These are phyloP conservation scores for Cordyceps militaris DNA, from an alignment of 2,329 filamentous ascomycete genomes.

Conservation along the genomic window DNA sequence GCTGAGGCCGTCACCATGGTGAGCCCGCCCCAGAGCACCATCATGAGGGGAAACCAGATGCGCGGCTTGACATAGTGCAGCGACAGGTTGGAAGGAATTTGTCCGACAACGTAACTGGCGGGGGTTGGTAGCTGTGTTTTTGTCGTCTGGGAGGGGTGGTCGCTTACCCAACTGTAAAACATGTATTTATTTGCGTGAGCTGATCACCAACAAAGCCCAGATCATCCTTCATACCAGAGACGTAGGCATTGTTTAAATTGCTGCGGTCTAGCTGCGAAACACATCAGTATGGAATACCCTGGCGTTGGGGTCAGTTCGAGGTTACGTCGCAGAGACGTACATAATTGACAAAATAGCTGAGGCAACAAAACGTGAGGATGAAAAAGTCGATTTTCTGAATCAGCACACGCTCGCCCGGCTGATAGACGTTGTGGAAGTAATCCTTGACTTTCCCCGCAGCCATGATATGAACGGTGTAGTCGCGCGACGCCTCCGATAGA, in stretches of 20 bases:
- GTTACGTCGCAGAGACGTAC: constrained; percentile 29
- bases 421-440: constrained; percentile 29
- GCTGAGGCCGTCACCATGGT: constrained; percentile 48
- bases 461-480: background rate
- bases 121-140: background rate
- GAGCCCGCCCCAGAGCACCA: constrained; percentile 55
- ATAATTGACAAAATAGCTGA: constrained; percentile 50
- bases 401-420: constrained; percentile 36
- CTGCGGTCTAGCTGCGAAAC: constrained; percentile 32
- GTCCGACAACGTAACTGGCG: constrained; percentile 41
- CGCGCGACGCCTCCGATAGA: background rate
- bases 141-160: too few species aligned
- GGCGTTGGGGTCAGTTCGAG: too few species aligned
- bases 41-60: constrained; percentile 58
- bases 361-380: constrained; percentile 56
- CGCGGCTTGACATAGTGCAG: constrained; percentile 57
- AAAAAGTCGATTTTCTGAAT: constrained; percentile 57
- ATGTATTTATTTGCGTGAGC: constrained; percentile 30
- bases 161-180: constrained; percentile 30
- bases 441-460: constrained; percentile 20
- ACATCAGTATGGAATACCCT: too few species aligned
- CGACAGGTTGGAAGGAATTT: constrained; percentile 54
- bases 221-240: constrained; percentile 33
- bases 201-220: constrained; percentile 36
- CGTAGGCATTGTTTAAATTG: constrained; percentile 33